A percentile compares a stretch with the other conserved stretches of the same genome.
Evolutionary conservation across 2,329 filamentous ascomycete species (phyloP).

Genomic region (Botryotinia calthae): DNA sequence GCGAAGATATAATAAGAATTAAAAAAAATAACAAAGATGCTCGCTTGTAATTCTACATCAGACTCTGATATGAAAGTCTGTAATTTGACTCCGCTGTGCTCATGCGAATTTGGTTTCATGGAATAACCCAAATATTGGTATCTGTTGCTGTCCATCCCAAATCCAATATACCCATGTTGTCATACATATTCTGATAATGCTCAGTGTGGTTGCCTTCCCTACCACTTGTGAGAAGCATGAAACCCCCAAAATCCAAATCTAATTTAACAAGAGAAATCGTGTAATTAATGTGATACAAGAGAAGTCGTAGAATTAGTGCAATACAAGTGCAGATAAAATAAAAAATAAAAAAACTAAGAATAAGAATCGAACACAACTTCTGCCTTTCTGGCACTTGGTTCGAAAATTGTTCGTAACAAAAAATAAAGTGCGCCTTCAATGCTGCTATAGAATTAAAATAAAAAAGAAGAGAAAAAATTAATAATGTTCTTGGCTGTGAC

Average conservation of each 20-base stretch:
- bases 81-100: background rate
- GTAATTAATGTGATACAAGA: background rate
- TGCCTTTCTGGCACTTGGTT: background rate
- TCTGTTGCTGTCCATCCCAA: constrained; percentile 3
- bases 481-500: background rate
- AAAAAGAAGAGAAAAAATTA: background rate
- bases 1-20: background rate
- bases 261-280: background rate
- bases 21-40: background rate
- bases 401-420: background rate
- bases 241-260: background rate
- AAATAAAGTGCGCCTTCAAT: background rate
- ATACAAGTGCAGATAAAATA: background rate
- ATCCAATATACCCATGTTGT: background rate
- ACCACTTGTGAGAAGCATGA: background rate
- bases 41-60: background rate
- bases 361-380: background rate
- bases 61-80: background rate
- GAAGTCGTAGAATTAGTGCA: background rate
- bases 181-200: background rate
- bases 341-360: background rate
- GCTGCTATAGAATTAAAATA: background rate
- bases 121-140: constrained; percentile 1
- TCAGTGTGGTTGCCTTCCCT: background rate
- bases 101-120: background rate